A percentile compares a stretch with the other conserved stretches of the same genome.
phyloP scores from a whole-genome alignment of 2,329 filamentous ascomycete genomes.

The Penicillium sumatraense region DNA sequence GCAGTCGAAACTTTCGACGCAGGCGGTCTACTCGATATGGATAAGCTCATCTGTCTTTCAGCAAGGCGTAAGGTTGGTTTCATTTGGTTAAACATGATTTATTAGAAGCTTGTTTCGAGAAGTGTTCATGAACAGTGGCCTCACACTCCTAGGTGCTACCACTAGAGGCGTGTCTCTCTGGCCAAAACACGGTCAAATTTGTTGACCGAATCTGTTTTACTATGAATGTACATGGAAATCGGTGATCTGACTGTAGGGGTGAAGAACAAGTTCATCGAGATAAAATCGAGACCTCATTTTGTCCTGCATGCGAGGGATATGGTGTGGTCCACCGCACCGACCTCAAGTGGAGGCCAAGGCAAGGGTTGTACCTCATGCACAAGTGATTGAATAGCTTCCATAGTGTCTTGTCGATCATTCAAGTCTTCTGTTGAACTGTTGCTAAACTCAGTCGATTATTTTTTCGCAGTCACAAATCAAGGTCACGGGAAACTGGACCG shows the following conservation, averaged over 20 bases:
- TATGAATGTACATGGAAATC: no score
- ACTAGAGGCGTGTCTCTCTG: not conserved
- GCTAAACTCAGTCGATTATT: not conserved
- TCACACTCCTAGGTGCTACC: no score
- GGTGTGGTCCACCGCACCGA: constrained; percentile 7
- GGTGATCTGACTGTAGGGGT: no score
- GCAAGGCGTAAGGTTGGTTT: constrained; percentile 8
- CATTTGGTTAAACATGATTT: not conserved
- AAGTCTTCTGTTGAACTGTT: not conserved
- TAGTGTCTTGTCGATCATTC: constrained; percentile 5
- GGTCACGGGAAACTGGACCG: not conserved
- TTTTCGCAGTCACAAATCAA: not conserved
- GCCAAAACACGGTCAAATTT: not conserved
- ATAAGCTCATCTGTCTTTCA: constrained; percentile 3
- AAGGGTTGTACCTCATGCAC: constrained; percentile 5
- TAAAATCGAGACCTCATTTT: not conserved
- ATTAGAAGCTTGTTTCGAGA: not conserved
- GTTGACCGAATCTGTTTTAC: not conserved
- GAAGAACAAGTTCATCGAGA: not conserved
- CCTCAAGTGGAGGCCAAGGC: constrained; percentile 1
- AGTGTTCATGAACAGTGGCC: not conserved
- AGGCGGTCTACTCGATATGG: constrained; percentile 7
- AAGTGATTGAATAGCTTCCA: constrained; percentile 2
- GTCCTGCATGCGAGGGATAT: constrained; percentile 15
- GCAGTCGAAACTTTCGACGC: not conserved